Base-by-base conservation (phyloP, 768 basidiomycete species). In the Tricholoma flavovirens region DNA sequence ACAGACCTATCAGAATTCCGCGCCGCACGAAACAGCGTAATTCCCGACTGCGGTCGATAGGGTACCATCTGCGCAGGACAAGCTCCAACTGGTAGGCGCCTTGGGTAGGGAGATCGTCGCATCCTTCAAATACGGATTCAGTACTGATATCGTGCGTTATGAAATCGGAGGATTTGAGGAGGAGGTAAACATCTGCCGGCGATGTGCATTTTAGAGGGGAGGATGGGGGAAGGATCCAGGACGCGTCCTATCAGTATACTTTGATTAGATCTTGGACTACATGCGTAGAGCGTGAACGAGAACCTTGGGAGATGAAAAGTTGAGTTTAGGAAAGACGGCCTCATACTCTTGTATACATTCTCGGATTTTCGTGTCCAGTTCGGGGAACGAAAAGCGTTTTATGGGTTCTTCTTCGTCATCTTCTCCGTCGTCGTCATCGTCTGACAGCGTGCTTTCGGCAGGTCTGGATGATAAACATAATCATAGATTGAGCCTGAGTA, bases 281-380 rank as follows among this genome's bases (percentile, higher is more conserved):
- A 19, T 19, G 26, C 5, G 43, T 21, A 7, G 22, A 26, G 10
- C 22, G 8, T 32, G 42, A 42, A 51, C 17, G 64, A 56, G 19
- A 57, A 89, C 94, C 75, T 87, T 88, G 12, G 95, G 95, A n/a
- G 91, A 87, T 5, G 93, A 91, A 73, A 95, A 97, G 66, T 97
- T 98, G 54, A 98, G 83, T 71, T 98, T 98, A 0, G 95, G 94
- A 67, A 98, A 98, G 26, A 96, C 87, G 5, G 87, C 87, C 2
- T 83, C 88, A 68, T 90, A 94, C 55, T 79, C 70, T 45, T 72
- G 62, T n/a, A 97, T 75, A 32, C 77, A 80, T 12, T 73, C 68
- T 49, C 90, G 73, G 58, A 98, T 95, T 55, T 74, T 74, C 12
- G 73, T 71, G 63, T 94, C 92, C n/a, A 97, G 73, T 46, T 85